phyloP scores from a whole-genome alignment of 1,139 yeast species.

The Diutina sp. region DNA sequence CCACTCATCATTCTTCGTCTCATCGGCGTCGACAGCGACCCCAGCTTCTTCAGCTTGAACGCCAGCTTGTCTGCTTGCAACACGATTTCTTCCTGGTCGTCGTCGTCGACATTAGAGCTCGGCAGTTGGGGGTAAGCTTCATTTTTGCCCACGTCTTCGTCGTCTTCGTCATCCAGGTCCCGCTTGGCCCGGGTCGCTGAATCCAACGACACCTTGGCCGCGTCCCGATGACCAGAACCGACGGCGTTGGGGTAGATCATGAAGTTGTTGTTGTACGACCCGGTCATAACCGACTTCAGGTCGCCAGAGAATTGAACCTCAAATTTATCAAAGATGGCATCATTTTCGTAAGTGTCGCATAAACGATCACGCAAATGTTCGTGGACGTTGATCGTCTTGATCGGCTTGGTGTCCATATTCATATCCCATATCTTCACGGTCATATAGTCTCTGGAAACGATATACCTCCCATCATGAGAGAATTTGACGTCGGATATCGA shows the following conservation, averaged over 20 bases:
- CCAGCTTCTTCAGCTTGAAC: conserved; percentile 62
- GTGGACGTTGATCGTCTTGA: conserved; percentile 89
- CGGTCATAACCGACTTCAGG: conserved; percentile 87
- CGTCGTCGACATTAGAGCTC: conserved; percentile 34
- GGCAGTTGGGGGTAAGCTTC: conserved; percentile 24
- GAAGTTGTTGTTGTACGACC: conserved; percentile 92
- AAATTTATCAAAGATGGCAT: conserved; percentile 96
- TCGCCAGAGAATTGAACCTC: conserved; percentile 95
- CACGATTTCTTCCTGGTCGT: conserved; percentile 53
- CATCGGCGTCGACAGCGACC: conserved; percentile 12
- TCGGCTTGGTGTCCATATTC: conserved; percentile 91
- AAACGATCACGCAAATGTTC: conserved; percentile 87
- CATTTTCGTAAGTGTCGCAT: conserved; percentile 96
- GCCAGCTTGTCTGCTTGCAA: conserved; percentile 98
- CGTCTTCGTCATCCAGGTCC: conserved; percentile 28
- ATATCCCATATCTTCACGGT: conserved; percentile 98
- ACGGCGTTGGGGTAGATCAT: conserved; percentile 88
- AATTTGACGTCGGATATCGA: conserved; percentile 91
- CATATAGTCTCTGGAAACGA: conserved; percentile 93
- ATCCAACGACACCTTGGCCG: background rate
- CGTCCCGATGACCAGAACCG: conserved; percentile 9
- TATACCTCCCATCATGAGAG: conserved; percentile 84
- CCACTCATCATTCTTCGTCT: conserved; percentile 36
- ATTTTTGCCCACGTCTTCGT: conserved; percentile 9
- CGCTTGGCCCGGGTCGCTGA: background rate